Conservation (phyloP, 2,329 filamentous ascomycete species). For the Fusarium sp. region DNA sequence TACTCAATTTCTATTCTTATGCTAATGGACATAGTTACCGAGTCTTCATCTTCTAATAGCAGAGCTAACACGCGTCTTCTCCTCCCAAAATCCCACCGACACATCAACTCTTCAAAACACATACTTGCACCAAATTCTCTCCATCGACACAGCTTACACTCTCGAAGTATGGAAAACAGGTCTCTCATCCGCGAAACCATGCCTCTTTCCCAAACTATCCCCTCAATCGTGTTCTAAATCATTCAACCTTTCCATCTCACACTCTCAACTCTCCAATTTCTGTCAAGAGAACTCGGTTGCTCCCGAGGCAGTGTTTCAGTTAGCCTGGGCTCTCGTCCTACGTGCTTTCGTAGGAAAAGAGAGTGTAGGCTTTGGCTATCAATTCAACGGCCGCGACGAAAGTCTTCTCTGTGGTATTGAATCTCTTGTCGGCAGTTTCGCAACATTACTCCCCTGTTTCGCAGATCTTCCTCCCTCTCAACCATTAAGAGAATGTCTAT, state of each 20-base stretch:
- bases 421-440: conserved; percentile 60
- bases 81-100: conserved; percentile 48
- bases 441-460: conserved; percentile 52
- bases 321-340: conserved; percentile 70
- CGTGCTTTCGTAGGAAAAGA: conserved; percentile 64
- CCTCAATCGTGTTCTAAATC: not conserved
- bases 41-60: conserved; percentile 60
- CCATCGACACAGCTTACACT: conserved; percentile 48
- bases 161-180: conserved; percentile 60
- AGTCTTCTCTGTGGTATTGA: conserved; percentile 55
- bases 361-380: conserved; percentile 66
- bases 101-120: conserved; percentile 40
- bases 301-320: conserved; percentile 62
- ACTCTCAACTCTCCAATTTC: conserved; percentile 58
- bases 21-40: conserved; percentile 31
- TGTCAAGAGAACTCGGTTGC: conserved; percentile 54
- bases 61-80: conserved; percentile 60
- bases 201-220: conserved; percentile 56
- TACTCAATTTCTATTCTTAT: no score
- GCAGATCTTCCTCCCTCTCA: conserved; percentile 49
- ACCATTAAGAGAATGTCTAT: conserved; percentile 50
- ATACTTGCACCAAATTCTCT: conserved; percentile 44
- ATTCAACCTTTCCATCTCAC: conserved; percentile 55
- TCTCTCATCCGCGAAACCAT: conserved; percentile 54
- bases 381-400: conserved; percentile 58